Conservation (phyloP, 2,329 filamentous ascomycete genomes). For the Scedosporium apiospermum region DNA sequence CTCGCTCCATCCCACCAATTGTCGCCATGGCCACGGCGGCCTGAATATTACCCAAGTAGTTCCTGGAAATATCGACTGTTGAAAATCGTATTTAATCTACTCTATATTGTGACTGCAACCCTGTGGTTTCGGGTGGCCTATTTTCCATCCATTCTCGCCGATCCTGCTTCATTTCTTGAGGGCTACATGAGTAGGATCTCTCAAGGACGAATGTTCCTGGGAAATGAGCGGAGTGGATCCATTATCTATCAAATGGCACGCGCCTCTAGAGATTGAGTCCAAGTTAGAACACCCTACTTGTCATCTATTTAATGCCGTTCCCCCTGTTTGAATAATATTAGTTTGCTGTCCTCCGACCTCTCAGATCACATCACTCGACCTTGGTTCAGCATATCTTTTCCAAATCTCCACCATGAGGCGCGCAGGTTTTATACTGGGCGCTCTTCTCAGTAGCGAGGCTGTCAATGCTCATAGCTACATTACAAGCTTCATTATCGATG, state of each 20-base stretch:
- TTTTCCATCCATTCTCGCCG: no score
- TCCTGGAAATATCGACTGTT: neutral
- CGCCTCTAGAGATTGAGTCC: no score
- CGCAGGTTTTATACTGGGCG: neutral
- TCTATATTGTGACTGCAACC: neutral
- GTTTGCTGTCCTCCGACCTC: neutral
- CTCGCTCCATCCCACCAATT: neutral
- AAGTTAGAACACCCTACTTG: no score
- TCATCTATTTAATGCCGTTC: no score
- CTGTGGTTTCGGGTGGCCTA: neutral
- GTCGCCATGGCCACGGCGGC: neutral
- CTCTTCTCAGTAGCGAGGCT: neutral
- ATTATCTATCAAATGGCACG: no score
- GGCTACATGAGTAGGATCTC: no score
- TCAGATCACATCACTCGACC: neutral
- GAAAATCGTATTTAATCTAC: neutral
- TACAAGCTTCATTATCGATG: constrained; percentile 17
- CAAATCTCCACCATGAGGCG: neutral
- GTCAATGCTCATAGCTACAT: constrained; percentile 30
- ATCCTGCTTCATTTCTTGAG: no score
- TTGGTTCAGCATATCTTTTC: neutral
- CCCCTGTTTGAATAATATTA: no score
- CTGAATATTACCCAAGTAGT: neutral
- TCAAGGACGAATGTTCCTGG: no score
- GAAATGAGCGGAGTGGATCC: no score